phyloP scores from a whole-genome alignment of 208 protist genomes.

The Acanthamoeba castellanii region DNA sequence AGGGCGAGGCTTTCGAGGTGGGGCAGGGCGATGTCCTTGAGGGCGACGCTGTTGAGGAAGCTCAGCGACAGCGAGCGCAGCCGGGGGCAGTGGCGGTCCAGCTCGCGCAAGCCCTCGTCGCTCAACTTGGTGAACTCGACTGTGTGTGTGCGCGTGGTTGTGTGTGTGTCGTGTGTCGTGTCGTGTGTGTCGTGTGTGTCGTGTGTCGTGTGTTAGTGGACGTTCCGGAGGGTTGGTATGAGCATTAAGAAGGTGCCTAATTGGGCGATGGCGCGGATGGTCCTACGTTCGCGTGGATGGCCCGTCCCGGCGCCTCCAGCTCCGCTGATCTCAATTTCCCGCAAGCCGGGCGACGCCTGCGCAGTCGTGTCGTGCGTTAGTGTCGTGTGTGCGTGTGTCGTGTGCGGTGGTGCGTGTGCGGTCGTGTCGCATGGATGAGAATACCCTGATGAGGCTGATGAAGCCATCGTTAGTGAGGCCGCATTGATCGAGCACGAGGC shows the following conservation, averaged over 20 bases:
- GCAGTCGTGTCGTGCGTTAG: not conserved
- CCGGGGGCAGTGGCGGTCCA: not conserved
- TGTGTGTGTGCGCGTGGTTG: not conserved
- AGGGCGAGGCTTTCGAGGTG: not conserved
- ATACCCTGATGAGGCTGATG: not conserved
- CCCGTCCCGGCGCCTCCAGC: not conserved
- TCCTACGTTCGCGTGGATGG: constrained; percentile 5
- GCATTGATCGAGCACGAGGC: constrained; percentile 9
- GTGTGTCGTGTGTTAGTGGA: not conserved
- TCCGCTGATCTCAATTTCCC: not conserved
- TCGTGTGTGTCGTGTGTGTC: not conserved
- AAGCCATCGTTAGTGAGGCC: not conserved
- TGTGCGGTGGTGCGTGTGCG: no score
- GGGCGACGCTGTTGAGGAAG: not conserved
- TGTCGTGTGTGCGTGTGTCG: not conserved
- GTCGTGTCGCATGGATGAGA: no score
- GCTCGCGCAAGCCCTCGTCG: not conserved
- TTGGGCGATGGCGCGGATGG: constrained; percentile 6
- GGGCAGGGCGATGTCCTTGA: not conserved
- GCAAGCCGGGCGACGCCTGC: not conserved
- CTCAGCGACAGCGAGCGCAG: constrained; percentile 12
- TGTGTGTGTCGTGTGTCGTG: not conserved
- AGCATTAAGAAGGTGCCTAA: not conserved
- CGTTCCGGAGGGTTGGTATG: not conserved
- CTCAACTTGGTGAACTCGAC: constrained; percentile 8